A percentile compares a stretch with the other conserved stretches of the same genome.
These are phyloP conservation scores for Cryptococcus sp. DNA, from an alignment of 1,284 basidiomycete genomes.

Conservation along the genomic window DNA sequence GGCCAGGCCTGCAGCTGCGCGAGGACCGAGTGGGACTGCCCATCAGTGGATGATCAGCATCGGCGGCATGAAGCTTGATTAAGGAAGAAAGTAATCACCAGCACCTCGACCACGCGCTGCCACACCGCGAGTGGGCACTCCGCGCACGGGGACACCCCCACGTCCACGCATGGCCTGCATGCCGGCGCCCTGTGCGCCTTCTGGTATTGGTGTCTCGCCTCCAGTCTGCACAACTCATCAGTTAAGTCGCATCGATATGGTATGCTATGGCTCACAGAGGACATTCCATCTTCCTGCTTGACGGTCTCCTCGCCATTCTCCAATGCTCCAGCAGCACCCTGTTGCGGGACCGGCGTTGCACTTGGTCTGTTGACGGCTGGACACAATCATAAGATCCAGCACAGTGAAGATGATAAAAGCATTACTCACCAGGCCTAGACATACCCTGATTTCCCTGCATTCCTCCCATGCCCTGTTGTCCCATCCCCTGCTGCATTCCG, in stretches of 20 bases:
- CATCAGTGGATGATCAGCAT: background rate
- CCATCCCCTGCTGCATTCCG: constrained; percentile 23
- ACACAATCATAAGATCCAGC: background rate
- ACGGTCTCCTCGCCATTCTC: constrained; percentile 22
- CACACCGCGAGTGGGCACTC: constrained; percentile 25
- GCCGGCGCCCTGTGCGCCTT: background rate
- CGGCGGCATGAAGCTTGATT: background rate
- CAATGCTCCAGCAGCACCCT: background rate
- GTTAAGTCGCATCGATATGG: background rate
- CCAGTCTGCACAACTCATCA: constrained; percentile 3
- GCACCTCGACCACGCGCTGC: constrained; percentile 38
- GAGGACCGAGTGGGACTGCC: constrained; percentile 42
- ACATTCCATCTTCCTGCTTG: constrained; percentile 32
- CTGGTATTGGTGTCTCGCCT: constrained; percentile 2
- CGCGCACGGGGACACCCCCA: constrained; percentile 21
- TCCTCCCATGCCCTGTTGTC: constrained; percentile 16
- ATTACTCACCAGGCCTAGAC: constrained; percentile 1
- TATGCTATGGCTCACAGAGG: constrained; percentile 10
- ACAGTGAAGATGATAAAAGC: background rate
- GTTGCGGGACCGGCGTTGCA: constrained; percentile 17
- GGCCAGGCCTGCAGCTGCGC: constrained; percentile 25
- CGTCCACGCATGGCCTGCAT: constrained; percentile 13
- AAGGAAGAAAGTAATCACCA: constrained; percentile 23
- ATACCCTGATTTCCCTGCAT: constrained; percentile 9
- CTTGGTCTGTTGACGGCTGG: constrained; percentile 8